Percentiles rank a stretch among this genome's conserved stretches.
Evolutionary conservation across 495 filamentous ascomycete genomes (phyloP).

Genomic region (Mytilinidion resinicola): DNA sequence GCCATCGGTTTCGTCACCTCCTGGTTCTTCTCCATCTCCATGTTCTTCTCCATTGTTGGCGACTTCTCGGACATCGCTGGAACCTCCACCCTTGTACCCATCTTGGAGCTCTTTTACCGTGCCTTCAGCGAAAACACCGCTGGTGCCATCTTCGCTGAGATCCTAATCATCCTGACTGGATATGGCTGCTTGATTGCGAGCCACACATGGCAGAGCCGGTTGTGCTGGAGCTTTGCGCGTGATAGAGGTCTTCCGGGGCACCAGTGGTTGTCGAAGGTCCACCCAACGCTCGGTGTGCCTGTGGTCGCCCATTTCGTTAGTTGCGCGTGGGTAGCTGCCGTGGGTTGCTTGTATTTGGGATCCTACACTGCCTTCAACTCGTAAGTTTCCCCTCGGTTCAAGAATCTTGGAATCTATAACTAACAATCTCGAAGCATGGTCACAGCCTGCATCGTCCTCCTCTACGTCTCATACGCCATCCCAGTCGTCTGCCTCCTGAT

Average conservation of each 20-base stretch:
- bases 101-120: slow-evolving; percentile 53
- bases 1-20: slow-evolving; percentile 54
- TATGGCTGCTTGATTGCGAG: slow-evolving; percentile 50
- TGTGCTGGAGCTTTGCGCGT: slow-evolving; percentile 57
- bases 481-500: slow-evolving; percentile 28
- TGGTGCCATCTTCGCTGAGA: slow-evolving; percentile 51
- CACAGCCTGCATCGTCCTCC: slow-evolving; percentile 31
- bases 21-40: slow-evolving; percentile 49
- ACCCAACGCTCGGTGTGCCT: slow-evolving; percentile 48
- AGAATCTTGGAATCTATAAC: not conserved
- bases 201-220: slow-evolving; percentile 53
- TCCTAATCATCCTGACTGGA: slow-evolving; percentile 50
- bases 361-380: slow-evolving; percentile 50
- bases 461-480: slow-evolving; percentile 32
- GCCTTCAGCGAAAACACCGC: slow-evolving; percentile 43
- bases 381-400: slow-evolving; percentile 26
- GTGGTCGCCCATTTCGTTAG: slow-evolving; percentile 46
- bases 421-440: slow-evolving; percentile 26
- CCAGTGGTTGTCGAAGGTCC: slow-evolving; percentile 43
- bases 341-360: slow-evolving; percentile 53
- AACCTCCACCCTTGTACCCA: slow-evolving; percentile 50
- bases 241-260: slow-evolving; percentile 50
- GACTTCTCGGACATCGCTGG: slow-evolving; percentile 44
- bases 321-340: slow-evolving; percentile 43
- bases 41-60: slow-evolving; percentile 53